Base-by-base conservation (phyloP, 305 asterid genomes). In the Solanum hybrid region DNA sequence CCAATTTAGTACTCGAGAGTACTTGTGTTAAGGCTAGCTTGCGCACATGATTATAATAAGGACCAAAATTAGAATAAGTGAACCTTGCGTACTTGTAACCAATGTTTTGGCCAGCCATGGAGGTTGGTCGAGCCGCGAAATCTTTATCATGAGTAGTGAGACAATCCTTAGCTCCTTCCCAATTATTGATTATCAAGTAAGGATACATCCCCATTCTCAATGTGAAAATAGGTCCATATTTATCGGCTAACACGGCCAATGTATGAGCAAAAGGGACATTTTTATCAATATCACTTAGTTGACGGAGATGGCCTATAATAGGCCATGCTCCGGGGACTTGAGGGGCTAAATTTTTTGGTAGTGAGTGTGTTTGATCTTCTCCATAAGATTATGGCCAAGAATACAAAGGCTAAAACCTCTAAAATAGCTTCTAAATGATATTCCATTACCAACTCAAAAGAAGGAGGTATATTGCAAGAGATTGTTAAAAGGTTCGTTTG, bases 51-150 rank as follows among this genome's bases (percentile, higher is more conserved):
- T 95, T 93, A 95, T 96, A 95, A 34, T 81, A 95, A 6, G 92
- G 91, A 73, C 95, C 95, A 86, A 93, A 89, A 13, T 93, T 51
- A 3, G 92, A 40, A 61, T 93, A 91, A 36, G 94, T 93, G 33
- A 95, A 93, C n/a, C 88, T 91, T 0, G 96, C 96, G 61, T 89
- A 71, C 33, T 93, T 87, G 92, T 93, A 95, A 77, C 93, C 95
- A 22, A 95, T 92, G 20, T 7, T 89, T 29, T 64, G 51, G 57
- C 87, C 87, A 14, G 88, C 90, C 64, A 69, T 78, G 5, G 39
- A 40, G 28, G 75, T 67, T 11, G 75, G 39, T 14, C 71, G 88
- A 16, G 73, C 87, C 1, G 87, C 83, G 12, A 81, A 34, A 36
- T 34, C 81, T n/a, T 89, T 84, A 24, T 82, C 90, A 42, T 84